Conservation (phyloP, 2,329 filamentous ascomycete species). For the Colletotrichum tofieldiae region DNA sequence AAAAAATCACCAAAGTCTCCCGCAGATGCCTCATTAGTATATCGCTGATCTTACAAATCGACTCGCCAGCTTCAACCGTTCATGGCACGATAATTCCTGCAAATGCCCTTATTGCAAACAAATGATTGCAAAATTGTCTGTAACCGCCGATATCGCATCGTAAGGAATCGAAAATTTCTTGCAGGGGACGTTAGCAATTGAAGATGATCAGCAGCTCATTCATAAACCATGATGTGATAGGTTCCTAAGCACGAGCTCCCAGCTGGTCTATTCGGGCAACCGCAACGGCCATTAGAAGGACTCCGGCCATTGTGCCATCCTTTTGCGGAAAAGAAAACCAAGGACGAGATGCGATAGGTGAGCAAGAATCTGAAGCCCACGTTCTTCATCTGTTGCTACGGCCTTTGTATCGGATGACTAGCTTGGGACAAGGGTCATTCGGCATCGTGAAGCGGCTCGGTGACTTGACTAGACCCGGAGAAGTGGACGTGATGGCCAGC, state of each 20-base stretch:
- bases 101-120: not conserved
- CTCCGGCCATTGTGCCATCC: slow-evolving; percentile 1
- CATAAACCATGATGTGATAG: not conserved
- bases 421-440: slow-evolving; percentile 25
- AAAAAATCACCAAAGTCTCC: not conserved
- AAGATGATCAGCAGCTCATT: not conserved
- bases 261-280: not conserved
- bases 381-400: slow-evolving; percentile 13
- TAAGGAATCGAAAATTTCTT: not conserved
- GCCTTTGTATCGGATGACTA: slow-evolving; percentile 8
- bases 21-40: not conserved
- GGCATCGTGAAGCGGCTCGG: not conserved
- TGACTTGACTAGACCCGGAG: slow-evolving; percentile 11
- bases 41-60: not conserved
- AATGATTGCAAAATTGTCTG: not conserved
- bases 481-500: slow-evolving; percentile 9
- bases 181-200: no score
- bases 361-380: not conserved
- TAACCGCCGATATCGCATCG: not conserved
- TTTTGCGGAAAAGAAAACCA: not conserved
- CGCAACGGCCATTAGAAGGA: not conserved
- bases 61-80: not conserved
- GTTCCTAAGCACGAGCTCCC: not conserved
- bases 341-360: slow-evolving; percentile 31
- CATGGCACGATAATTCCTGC: not conserved